Evolutionary conservation across 2,329 filamentous ascomycete species (phyloP), one percentile per base, ranked within the genome.

Genomic region (Cadophora sp.): DNA sequence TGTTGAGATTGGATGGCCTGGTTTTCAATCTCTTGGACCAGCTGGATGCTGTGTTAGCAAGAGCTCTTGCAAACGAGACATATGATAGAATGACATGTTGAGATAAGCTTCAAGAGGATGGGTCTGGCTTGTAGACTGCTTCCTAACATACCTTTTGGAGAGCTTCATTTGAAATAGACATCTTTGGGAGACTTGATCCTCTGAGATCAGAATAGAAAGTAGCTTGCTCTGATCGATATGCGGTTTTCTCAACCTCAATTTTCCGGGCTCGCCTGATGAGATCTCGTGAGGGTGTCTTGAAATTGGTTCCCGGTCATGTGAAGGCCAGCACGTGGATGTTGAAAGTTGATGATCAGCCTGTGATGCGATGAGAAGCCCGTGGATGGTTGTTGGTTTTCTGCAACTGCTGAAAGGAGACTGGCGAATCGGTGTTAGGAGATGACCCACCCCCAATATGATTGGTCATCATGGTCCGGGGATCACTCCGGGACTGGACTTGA

Each of bases 161-260:
- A 68, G 94, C 94, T 83, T 97, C 93, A 77, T 97, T 97, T 64
- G 94, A 91, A 75, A 98, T 96, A 65, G 95, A 93, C 95, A 98
- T 97, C 62, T 76, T 86, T 86, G 40, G 2, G 24, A 24, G 31
- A 31, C 51, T 55, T 31, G 26, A 3, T 31, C 2, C 26, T 31
- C 34, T 27, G 9, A 40, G 34, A 16, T 26, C 31, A 58, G n/a
- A 14, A 7, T 22, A 5, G 31, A 9, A 29, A 12, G 22, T 59
- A 26, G 37, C 31, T 43, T n/a, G 11, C n/a, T n/a, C n/a, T n/a
- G 26, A 59, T 22, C 34, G 3, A n/a, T 43, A 11, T 40, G 31
- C 34, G 26, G 56, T 26, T 59, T 22, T 22, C 31, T 43, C 56
- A 24, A 22, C 31, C 31, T 43, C 56, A 24, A 37, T n/a, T 12